These are phyloP conservation scores for Saitozyma sp. DNA, from an alignment of 768 basidiomycete species.

Conservation along the genomic window DNA sequence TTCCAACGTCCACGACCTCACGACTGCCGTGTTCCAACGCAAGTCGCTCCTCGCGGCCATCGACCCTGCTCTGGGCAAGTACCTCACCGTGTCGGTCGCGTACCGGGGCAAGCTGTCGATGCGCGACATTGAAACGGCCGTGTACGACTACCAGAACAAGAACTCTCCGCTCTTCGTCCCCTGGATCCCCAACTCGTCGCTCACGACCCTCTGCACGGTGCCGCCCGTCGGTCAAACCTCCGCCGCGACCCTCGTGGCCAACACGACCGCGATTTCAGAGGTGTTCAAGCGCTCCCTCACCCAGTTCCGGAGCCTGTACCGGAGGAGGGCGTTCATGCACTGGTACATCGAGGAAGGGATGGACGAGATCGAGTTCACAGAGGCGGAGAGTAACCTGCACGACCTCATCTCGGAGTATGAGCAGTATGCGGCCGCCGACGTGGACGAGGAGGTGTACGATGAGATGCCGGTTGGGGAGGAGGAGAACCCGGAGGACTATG, in stretches of 20 bases:
- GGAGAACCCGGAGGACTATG: no score
- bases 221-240: slow-evolving; percentile 40
- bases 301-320: slow-evolving; percentile 44
- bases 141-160: slow-evolving; percentile 42
- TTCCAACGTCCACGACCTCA: slow-evolving; percentile 40
- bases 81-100: slow-evolving; percentile 47
- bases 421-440: no score
- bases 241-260: slow-evolving; percentile 46
- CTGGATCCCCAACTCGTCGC: slow-evolving; percentile 45
- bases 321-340: slow-evolving; percentile 39
- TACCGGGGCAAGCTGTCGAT: slow-evolving; percentile 47
- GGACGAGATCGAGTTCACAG: slow-evolving; percentile 46
- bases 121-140: slow-evolving; percentile 42
- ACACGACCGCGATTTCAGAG: slow-evolving; percentile 47
- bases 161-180: slow-evolving; percentile 46
- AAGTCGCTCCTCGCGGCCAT: slow-evolving; percentile 42
- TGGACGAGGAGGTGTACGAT: no score
- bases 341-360: slow-evolving; percentile 48
- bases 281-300: slow-evolving; percentile 46
- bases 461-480: no score
- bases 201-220: slow-evolving; percentile 42
- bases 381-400: slow-evolving; percentile 45
- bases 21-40: slow-evolving; percentile 38
- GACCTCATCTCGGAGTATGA: slow-evolving; percentile 47
- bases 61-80: slow-evolving; percentile 46